Evolutionary conservation across 2,329 filamentous ascomycete species (phyloP).

Genomic region (Cercospora sojina): DNA sequence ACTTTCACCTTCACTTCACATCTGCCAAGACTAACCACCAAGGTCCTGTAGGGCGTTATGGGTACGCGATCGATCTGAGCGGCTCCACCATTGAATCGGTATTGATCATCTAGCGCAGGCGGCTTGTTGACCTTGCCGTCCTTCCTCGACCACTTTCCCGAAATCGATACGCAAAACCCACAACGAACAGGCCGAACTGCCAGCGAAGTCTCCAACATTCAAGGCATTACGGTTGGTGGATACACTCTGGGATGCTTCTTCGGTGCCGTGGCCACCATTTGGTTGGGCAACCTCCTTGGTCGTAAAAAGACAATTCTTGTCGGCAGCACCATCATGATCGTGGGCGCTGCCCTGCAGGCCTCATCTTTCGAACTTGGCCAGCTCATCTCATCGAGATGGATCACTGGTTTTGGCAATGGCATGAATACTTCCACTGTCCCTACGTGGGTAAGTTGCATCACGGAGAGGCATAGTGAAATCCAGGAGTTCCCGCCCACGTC

Average conservation of each 20-base stretch:
- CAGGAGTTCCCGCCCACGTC: not conserved
- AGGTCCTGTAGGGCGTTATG: conserved; percentile 42
- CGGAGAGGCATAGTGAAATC: not conserved
- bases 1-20: not conserved
- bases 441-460: conserved; percentile 26
- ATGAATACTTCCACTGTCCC: conserved; percentile 43
- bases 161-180: conserved; percentile 37
- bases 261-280: conserved; percentile 38
- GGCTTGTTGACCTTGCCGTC: conserved; percentile 45
- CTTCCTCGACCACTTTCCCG: conserved; percentile 38
- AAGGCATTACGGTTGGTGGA: conserved; percentile 16
- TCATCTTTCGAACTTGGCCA: conserved; percentile 48
- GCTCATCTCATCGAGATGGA: conserved; percentile 51
- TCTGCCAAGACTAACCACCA: conserved; percentile 29
- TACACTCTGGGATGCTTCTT: conserved; percentile 22
- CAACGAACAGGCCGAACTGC: conserved; percentile 33
- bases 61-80: conserved; percentile 26
- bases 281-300: conserved; percentile 59
- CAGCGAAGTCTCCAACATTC: conserved; percentile 32
- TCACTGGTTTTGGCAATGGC: conserved; percentile 51
- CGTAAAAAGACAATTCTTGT: conserved; percentile 59
- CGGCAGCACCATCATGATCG: conserved; percentile 58
- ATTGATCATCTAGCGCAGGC: not conserved
- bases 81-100: not conserved
- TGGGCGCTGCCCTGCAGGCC: conserved; percentile 61